These are phyloP conservation scores for Apiospora rasikravindrae DNA, from an alignment of 2,329 filamentous ascomycete species.

Conservation along the genomic window DNA sequence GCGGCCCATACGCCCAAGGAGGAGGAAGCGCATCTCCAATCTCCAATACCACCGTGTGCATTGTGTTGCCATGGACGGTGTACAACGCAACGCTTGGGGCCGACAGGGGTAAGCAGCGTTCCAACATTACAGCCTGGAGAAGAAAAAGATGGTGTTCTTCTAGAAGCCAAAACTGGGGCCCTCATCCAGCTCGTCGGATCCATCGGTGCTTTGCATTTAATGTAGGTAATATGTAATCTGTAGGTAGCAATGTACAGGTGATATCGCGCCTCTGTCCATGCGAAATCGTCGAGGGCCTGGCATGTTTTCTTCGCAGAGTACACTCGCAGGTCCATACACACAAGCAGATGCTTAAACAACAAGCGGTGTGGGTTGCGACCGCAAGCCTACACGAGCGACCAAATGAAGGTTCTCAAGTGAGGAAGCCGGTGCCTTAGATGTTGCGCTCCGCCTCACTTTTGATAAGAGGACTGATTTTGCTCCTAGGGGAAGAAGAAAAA, in stretches of 20 bases:
- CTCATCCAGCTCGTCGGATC: conserved; percentile 18
- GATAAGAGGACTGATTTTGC: background rate
- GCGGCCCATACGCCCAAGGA: background rate
- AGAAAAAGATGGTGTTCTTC: conserved; percentile 17
- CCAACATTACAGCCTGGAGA: conserved; percentile 11
- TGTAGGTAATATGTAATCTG: background rate
- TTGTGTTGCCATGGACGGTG: background rate
- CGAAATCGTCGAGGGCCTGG: background rate
- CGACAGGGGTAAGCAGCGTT: background rate
- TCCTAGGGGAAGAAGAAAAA: background rate
- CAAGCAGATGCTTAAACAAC: background rate
- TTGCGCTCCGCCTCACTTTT: conserved; percentile 15
- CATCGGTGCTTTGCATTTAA: conserved; percentile 14
- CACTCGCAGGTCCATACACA: background rate
- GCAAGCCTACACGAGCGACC: background rate
- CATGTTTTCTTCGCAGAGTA: background rate
- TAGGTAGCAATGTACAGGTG: background rate
- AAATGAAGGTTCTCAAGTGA: conserved; percentile 7
- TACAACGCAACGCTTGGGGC: background rate
- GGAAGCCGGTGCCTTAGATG: conserved; percentile 9
- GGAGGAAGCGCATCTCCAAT: conserved; percentile 2
- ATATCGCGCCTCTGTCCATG: background rate
- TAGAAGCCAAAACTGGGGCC: conserved; percentile 20
- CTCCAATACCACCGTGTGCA: conserved; percentile 12
- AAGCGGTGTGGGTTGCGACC: background rate